phyloP scores from a whole-genome alignment of 2,329 filamentous ascomycete species.

The Chaetomium sp. region DNA sequence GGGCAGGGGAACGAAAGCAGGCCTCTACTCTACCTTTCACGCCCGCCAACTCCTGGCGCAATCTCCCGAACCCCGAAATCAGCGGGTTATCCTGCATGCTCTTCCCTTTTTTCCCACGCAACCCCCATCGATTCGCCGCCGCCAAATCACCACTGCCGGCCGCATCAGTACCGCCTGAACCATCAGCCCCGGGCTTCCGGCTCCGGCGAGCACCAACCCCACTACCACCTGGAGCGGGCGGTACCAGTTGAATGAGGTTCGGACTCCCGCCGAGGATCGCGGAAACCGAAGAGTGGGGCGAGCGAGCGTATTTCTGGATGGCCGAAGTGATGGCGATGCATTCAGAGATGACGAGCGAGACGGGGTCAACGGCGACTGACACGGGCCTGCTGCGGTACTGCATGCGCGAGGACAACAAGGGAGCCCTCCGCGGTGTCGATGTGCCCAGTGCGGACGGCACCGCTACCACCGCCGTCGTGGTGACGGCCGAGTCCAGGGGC shows the following conservation, averaged over 20 bases:
- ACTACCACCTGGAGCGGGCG: slow-evolving; percentile 35
- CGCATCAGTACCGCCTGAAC: slow-evolving; percentile 33
- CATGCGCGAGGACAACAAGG: slow-evolving; percentile 38
- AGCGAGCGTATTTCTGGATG: slow-evolving; percentile 95
- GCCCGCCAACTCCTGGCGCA: slow-evolving; percentile 79
- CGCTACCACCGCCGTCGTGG: background rate
- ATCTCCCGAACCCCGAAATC: slow-evolving; percentile 86
- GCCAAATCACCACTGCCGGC: slow-evolving; percentile 40
- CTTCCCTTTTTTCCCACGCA: slow-evolving; percentile 91
- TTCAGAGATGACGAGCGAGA: slow-evolving; percentile 93
- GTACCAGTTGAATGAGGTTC: slow-evolving; percentile 49
- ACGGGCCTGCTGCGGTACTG: slow-evolving; percentile 57
- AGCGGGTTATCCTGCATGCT: slow-evolving; percentile 96
- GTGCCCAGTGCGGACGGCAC: slow-evolving; percentile 22
- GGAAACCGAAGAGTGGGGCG: slow-evolving; percentile 91
- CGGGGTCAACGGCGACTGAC: slow-evolving; percentile 80
- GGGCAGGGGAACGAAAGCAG: too few species aligned
- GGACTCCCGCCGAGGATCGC: slow-evolving; percentile 81
- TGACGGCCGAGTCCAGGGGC: slow-evolving; percentile 24
- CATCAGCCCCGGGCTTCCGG: slow-evolving; percentile 33
- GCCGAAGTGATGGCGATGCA: slow-evolving; percentile 97
- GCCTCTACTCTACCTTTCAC: slow-evolving; percentile 57
- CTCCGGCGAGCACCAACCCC: slow-evolving; percentile 26
- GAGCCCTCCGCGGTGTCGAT: slow-evolving; percentile 23
- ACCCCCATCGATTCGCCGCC: slow-evolving; percentile 76